Percentiles rank a stretch among this genome's conserved stretches.
These are phyloP conservation scores for Zygosaccharomyces pseudorouxii DNA, from an alignment of 805 yeast genomes.

Conservation along the genomic window DNA sequence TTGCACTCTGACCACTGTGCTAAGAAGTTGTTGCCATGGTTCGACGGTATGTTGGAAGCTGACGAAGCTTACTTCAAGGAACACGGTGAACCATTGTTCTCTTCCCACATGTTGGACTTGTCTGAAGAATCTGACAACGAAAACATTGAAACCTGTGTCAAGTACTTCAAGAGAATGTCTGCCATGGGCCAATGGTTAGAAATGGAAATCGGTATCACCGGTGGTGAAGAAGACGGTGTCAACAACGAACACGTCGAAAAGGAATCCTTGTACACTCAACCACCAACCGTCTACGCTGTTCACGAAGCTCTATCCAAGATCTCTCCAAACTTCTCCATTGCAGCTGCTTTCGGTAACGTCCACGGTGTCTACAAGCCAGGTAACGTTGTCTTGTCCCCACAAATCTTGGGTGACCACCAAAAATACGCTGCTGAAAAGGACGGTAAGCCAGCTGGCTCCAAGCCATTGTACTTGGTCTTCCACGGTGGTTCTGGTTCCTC, in stretches of 20 bases:
- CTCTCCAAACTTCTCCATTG: conserved; percentile 97
- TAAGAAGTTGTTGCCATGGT: conserved; percentile 95
- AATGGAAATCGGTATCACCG: conserved; percentile 99
- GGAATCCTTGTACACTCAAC: conserved; percentile 85
- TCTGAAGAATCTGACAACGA: conserved; percentile 96
- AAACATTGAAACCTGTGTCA: conserved; percentile 90
- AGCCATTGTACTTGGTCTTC: conserved; percentile 95
- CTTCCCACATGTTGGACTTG: conserved; percentile 97
- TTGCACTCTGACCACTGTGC: conserved; percentile 99
- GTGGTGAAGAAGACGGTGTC: conserved; percentile 99
- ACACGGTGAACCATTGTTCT: conserved; percentile 94
- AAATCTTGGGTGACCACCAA: conserved; percentile 94
- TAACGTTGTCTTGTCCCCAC: conserved; percentile 90
- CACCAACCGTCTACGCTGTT: conserved; percentile 91
- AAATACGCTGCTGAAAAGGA: conserved; percentile 69
- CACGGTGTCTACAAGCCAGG: conserved; percentile 99
- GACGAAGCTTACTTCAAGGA: conserved; percentile 86
- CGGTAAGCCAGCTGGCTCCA: conserved; percentile 42
- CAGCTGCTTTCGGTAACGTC: conserved; percentile 99
- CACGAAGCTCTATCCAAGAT: conserved; percentile 85
- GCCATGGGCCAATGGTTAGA: conserved; percentile 96
- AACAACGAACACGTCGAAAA: conserved; percentile 92
- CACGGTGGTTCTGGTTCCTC: conserved; percentile 99
- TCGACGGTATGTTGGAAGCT: conserved; percentile 95
- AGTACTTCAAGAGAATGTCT: conserved; percentile 91